Evolutionary conservation across 208 protist genomes (phyloP), one percentile per base, ranked within the genome.

Genomic region (Crithidia brevicula): DNA sequence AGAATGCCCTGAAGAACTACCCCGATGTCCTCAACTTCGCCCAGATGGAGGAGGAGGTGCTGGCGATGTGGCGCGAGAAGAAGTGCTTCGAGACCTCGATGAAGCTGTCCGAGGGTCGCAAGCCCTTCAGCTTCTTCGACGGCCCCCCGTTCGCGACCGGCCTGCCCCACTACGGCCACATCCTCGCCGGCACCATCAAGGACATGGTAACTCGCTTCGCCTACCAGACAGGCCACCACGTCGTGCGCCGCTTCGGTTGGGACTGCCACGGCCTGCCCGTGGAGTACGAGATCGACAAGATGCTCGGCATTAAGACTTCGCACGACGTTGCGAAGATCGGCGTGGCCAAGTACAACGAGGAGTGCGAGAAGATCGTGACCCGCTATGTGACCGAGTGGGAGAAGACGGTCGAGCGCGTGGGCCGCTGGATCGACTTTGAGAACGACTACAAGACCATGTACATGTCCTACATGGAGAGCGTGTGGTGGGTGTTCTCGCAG

Each of bases 141-240:
- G 99, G 99, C 27, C 99, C 99, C 16, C 99, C 99, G n/a, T 99
- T 99, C 74, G 99, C 99, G 31, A 99, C 99, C 28, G 99, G 99
- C 1, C 77, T 99, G 50, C 99, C 99, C 22, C 99, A 99, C 92
- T 99, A 99, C 87, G 99, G 99, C 22, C 99, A 99, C 69, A 93
- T 99, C 23, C 83, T 99, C 20, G 98, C 99, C 20, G 99, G 98
- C 57, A 99, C 99, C 49, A 99, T 99, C 75, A 99, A 99, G 83
- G 98, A 99, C 78, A 98, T 99, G 67, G 98, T 99, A 13, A 99
- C 96, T 13, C 88, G 99, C 53, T 99, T 99, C 74, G 97, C 96
- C 2, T 93, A 99, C 85, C 97, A 99, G 84, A 96, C 89, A 4
- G 99, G 99, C 13, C 97, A 99, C 89, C 89, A 99, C 79, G 98